Conservation (phyloP, 495 filamentous ascomycete genomes). For the Trichodelitschia bisporula region DNA sequence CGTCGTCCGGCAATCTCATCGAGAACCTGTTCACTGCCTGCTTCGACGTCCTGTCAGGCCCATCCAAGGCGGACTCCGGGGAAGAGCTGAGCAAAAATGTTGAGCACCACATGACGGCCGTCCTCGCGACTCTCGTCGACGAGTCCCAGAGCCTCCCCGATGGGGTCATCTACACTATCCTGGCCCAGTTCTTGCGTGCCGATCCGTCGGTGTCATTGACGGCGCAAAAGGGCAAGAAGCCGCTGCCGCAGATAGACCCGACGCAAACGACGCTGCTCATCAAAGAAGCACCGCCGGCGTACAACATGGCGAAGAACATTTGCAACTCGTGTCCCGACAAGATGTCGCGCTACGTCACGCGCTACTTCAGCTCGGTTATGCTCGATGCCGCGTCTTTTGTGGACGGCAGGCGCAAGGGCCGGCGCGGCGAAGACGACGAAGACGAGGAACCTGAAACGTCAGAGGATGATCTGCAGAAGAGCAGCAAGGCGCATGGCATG, state of each 20-base stretch:
- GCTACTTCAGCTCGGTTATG: conserved; percentile 94
- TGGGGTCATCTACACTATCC: conserved; percentile 75
- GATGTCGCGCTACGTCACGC: conserved; percentile 80
- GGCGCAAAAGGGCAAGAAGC: conserved; percentile 24
- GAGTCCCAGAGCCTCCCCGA: conserved; percentile 58
- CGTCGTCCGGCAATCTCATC: conserved; percentile 48
- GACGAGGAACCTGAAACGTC: no score
- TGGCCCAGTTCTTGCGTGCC: conserved; percentile 82
- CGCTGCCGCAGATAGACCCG: conserved; percentile 30
- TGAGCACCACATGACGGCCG: conserved; percentile 69
- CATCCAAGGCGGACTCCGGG: conserved; percentile 42
- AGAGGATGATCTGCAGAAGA: conserved; percentile 37
- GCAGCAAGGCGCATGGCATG: conserved; percentile 69
- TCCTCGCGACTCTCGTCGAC: conserved; percentile 67
- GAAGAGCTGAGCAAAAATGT: conserved; percentile 75
- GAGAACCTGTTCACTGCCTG: conserved; percentile 60
- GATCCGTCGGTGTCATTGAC: conserved; percentile 28
- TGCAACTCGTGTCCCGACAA: conserved; percentile 78
- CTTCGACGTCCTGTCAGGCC: conserved; percentile 78
- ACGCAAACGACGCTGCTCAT: conserved; percentile 57
- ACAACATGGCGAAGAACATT: conserved; percentile 86
- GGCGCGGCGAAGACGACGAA: conserved; percentile 19
- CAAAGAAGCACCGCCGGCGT: conserved; percentile 73
- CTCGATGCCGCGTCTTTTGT: conserved; percentile 45
- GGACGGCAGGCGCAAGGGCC: background rate